phyloP scores from a whole-genome alignment of 306 rosid genomes.

The Malus fusca region DNA sequence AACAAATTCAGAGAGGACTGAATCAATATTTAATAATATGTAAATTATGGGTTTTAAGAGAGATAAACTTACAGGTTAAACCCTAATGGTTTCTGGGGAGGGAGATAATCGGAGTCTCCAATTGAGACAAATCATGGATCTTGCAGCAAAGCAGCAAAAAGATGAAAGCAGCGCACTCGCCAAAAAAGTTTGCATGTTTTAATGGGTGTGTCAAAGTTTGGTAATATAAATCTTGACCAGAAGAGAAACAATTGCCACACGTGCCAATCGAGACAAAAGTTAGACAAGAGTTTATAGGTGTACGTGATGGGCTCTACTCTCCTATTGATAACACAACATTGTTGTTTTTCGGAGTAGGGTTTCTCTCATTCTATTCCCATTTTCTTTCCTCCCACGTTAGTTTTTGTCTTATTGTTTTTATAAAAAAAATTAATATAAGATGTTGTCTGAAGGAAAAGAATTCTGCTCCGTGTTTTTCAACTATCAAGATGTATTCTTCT shows the following conservation, averaged over 20 bases:
- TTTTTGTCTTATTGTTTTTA: too few relatives aligned
- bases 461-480: too few relatives aligned
- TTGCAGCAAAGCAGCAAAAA: slow-evolving; percentile 3
- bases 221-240: neutral
- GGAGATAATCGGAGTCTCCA: neutral
- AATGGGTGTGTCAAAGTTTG: neutral
- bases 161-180: neutral
- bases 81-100: neutral
- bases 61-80: neutral
- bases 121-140: neutral
- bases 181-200: neutral
- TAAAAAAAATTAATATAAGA: too few relatives aligned
- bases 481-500: too few relatives aligned
- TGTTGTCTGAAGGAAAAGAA: too few relatives aligned
- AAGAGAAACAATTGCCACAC: neutral
- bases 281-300: neutral
- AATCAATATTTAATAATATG: neutral
- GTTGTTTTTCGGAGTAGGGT: too few relatives aligned
- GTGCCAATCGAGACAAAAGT: neutral
- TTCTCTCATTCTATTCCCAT: too few relatives aligned
- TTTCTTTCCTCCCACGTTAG: too few relatives aligned
- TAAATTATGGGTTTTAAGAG: neutral
- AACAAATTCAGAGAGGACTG: neutral
- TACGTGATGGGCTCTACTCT: neutral
- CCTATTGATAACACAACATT: neutral